Base-by-base conservation (phyloP, 768 basidiomycete species). In the Crassisporium funariophilum region DNA sequence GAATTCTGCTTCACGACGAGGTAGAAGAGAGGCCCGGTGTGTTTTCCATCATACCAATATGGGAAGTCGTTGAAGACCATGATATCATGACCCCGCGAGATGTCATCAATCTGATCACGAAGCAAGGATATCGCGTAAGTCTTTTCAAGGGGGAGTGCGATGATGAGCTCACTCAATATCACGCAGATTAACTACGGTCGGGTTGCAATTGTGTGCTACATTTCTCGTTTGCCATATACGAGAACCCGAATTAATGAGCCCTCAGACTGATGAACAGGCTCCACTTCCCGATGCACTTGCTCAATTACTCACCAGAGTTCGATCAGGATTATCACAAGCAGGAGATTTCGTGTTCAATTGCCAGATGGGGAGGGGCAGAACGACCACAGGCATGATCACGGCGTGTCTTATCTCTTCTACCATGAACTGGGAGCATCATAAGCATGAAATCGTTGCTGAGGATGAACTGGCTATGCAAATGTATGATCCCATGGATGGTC, bases 321-420 rank as follows among this genome's bases (percentile, higher is more conserved):
- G 78, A 62, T 59, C 75, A 48, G 75, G 77, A 44, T 53, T 84
- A 35, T 67, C 76, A 1, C 71, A 77, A 21, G 79, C 83, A 1
- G 87, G 83, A 4, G 91, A 91, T 55, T 88, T 93, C 56, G 71
- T 92, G 36, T 98, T 97, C 73, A 98, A 98, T 57, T 99, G 97
- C 66, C 97, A 98, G 66, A 95, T 98, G 93, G 91, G 91, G 17
- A 74, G 88, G 45, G 88, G 85, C 12, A 76, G 88, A 29, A 99
- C 97, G 5, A 99, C 97, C 0, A 98, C 94, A 0, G 97, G 97
- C 4, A 98, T 98, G 93, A 82, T 93, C 46, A 84, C 86, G 19
- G 91, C 91, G 0, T 90, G 86, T 46, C 72, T 98, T 19, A 89
- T 97, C 42, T 87, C 92, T 9, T 89, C 83, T 2, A 81, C 81